Evolutionary conservation across 2,329 filamentous ascomycete genomes (phyloP).

Genomic region (Colletotrichum shisoi): DNA sequence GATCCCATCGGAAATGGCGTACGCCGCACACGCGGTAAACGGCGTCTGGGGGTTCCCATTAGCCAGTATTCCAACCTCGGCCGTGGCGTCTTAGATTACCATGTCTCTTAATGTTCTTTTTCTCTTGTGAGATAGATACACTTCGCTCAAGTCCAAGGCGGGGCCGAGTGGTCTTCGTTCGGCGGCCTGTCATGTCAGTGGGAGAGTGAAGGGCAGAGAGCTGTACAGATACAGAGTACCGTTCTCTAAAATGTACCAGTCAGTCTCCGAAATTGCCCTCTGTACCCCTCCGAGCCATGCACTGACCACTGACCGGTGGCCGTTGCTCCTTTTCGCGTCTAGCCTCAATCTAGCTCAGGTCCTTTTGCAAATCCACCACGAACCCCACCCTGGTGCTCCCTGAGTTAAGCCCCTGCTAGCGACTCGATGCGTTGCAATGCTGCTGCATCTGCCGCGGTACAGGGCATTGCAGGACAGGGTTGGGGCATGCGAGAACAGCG

Average conservation of each 20-base stretch:
- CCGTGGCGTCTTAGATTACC: slow-evolving; percentile 4
- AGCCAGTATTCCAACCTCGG: not conserved
- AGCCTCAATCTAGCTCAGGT: slow-evolving; percentile 39
- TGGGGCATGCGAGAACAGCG: slow-evolving; percentile 31
- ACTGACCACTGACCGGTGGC: slow-evolving; percentile 10
- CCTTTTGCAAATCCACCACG: slow-evolving; percentile 40
- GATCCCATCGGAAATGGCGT: slow-evolving; percentile 11
- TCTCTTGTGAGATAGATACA: not conserved
- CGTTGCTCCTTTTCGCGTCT: slow-evolving; percentile 34
- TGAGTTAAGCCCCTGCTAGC: slow-evolving; percentile 28
- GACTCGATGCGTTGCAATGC: slow-evolving; percentile 38
- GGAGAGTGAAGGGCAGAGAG: not conserved
- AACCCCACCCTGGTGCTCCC: slow-evolving; percentile 31
- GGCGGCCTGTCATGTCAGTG: slow-evolving; percentile 13
- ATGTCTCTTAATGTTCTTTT: not conserved
- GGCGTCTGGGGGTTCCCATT: slow-evolving; percentile 5
- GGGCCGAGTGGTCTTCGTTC: not conserved
- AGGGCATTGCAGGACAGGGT: slow-evolving; percentile 37
- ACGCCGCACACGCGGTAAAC: not conserved
- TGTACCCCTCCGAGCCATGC: slow-evolving; percentile 11
- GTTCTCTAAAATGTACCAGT: slow-evolving; percentile 5
- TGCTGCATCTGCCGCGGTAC: slow-evolving; percentile 40
- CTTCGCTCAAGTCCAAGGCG: not conserved
- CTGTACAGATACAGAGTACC: too few species aligned
- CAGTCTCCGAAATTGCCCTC: slow-evolving; percentile 23